Percentiles rank a stretch among this genome's conserved stretches.
phyloP scores from a whole-genome alignment of 768 basidiomycete genomes.

The Hemileccinum rubropunctum region DNA sequence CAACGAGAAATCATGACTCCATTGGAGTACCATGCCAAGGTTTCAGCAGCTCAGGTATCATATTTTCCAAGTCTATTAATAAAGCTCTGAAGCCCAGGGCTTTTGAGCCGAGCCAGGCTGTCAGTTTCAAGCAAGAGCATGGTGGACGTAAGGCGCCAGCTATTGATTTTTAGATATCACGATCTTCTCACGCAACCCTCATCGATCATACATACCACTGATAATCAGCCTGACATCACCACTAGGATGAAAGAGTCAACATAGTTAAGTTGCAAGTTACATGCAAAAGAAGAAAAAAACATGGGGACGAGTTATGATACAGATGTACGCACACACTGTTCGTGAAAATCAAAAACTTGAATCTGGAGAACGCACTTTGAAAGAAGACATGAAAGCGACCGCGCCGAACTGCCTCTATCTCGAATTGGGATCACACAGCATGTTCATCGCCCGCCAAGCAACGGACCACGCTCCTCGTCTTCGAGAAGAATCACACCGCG shows the following conservation, averaged over 20 bases:
- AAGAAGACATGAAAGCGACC: neutral
- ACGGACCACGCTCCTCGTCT: conserved; percentile 88
- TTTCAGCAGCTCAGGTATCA: no score
- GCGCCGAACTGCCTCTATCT: neutral
- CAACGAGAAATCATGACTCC: no score
- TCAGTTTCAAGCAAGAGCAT: no score
- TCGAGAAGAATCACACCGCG: conserved; percentile 56
- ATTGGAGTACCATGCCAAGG: no score
- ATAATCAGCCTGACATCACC: conserved; percentile 4
- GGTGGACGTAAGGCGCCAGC: no score
- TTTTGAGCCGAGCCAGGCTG: no score
- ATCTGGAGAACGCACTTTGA: neutral
- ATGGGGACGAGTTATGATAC: neutral
- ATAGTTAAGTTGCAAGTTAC: neutral
- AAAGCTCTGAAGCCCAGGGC: no score
- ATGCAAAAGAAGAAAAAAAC: conserved; percentile 2
- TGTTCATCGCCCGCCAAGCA: conserved; percentile 46
- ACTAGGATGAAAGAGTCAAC: neutral
- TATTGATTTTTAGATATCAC: no score
- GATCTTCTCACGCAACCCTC: no score
- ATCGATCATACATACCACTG: no score
- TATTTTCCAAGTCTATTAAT: no score
- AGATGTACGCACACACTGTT: conserved; percentile 4
- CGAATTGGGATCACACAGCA: neutral
- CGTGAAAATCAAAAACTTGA: neutral